Base-by-base conservation (phyloP, 805 yeast genomes). In the Yarrowia sp. region DNA sequence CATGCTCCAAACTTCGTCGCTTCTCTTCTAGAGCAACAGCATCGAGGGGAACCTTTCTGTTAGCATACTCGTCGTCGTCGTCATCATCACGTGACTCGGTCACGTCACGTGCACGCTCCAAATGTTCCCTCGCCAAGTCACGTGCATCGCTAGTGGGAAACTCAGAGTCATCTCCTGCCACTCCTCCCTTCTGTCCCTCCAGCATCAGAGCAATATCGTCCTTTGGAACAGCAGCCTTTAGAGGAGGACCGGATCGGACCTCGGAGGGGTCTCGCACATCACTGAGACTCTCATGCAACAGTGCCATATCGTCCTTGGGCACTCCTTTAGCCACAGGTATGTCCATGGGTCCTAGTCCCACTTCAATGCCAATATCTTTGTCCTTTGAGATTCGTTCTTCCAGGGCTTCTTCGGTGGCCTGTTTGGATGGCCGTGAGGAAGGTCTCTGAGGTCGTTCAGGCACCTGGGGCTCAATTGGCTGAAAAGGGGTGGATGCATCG, bases 301-400 rank as follows among this genome's bases (percentile, higher is more conserved):
- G 8, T 8, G 58, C 58, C 58, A 51, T 51, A 7, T 51, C 58
- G 43, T 51, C 58, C 9, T 51, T 51, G 22, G 58, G 58, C 6
- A 51, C 35, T 14, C 58, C 58, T 2, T 9, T 13, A n/a, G 58
- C 9, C 1, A 51, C 18, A 15, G 43, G 58, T 9, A 11, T 18
- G 43, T 51, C 58, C 58, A 51, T 51, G 10, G 58, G 58, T 4
- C 58, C 58, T 3, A 51, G 43, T 3, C 58, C 58, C 14, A 51
- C 58, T 8, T 18, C 43, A 9, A 51, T 36, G 32, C 58, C 58
- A 14, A 51, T 36, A 7, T 51, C 22, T 9, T 22, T 36, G 43
- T 38, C 58, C 35, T 22, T 14, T 2, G 42, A 28, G 10, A 51
- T 38, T 18, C 58, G 11, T 11, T 36, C 22, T 7, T n/a, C 10